Conservation (phyloP, 2,329 filamentous ascomycete species). For the Arthrobotrys sphaeroides region DNA sequence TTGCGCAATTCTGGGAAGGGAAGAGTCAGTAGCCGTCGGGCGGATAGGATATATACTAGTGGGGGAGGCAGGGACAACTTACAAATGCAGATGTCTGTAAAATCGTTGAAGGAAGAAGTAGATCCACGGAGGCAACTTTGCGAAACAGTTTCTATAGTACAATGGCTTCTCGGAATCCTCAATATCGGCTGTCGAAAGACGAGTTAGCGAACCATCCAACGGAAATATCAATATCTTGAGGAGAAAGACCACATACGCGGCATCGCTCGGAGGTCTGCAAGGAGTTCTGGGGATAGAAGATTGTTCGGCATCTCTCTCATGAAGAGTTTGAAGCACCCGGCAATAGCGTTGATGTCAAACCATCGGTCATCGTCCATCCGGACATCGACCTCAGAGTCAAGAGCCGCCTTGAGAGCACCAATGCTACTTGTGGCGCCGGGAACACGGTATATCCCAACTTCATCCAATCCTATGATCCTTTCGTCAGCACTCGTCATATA, state of each 20-base stretch:
- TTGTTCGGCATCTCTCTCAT: constrained; percentile 58
- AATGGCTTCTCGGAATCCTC: constrained; percentile 43
- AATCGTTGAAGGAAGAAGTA: constrained; percentile 58
- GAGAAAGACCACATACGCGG: constrained; percentile 66
- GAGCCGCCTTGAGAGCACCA: constrained; percentile 57
- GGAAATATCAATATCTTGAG: background rate
- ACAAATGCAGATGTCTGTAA: constrained; percentile 57
- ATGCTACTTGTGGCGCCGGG: constrained; percentile 58
- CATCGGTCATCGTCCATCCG: constrained; percentile 59
- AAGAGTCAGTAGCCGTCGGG: constrained; percentile 26
- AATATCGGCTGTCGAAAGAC: constrained; percentile 49
- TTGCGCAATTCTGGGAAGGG: constrained; percentile 55
- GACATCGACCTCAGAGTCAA: constrained; percentile 58
- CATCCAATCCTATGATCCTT: constrained; percentile 55
- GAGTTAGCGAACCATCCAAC: constrained; percentile 46
- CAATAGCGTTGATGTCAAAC: constrained; percentile 59
- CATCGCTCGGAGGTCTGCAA: constrained; percentile 70
- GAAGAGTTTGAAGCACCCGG: constrained; percentile 58
- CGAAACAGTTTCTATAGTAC: constrained; percentile 46
- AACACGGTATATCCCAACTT: constrained; percentile 58
- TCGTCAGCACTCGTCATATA: constrained; percentile 9
- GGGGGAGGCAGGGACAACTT: background rate
- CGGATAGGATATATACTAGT: background rate
- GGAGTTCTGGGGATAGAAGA: constrained; percentile 64
- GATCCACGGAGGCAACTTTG: constrained; percentile 55